Evolutionary conservation across 2,329 filamentous ascomycete genomes (phyloP), one percentile per base, ranked within the genome.

Genomic region (Paradendryphiella salina): DNA sequence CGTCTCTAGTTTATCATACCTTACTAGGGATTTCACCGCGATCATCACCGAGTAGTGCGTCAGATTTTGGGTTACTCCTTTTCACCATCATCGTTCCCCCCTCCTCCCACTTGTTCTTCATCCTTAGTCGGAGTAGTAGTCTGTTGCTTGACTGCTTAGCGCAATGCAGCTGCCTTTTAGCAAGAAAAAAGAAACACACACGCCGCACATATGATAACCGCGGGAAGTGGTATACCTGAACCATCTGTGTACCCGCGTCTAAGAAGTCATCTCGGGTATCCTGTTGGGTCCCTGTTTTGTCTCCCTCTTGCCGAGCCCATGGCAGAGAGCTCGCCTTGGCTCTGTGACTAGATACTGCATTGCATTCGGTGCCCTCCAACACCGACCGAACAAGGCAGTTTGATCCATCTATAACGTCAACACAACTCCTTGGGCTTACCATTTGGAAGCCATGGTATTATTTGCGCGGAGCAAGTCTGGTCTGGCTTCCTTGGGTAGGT

Each of bases 1-100:
- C 28, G 14, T 14, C 8, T 20, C 18, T 23, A 29, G 28, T 21
- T 28, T 29, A 42, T 42, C 39, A 29, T 18, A 33, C 21, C 17
- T 18, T 18, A 28, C 39, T 28, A 28, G 39, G 33, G 39, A 42
- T 33, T 42, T 42, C 39, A 28, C 39, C 39, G 28, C 39, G n/a
- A 6, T 20, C 3, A 33, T 42, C 39, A 28, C 39, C 39, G 33
- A 42, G 39, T 5, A 13, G 39, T 42, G 17, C 23, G 23, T 26
- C 26, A 42, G 21, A 33, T 18, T n/a, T 15, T 33, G 18, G 39
- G 10, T 8, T 15, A 17, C 13, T 26, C 21, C 21, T 39, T 39
- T 28, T 21, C 38, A 41, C 18, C 17, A 18, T 21, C 18, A 18
- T 7, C 5, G 5, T 20, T 17, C 20, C 38, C 39, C 14, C 28